Conservation (phyloP, 345 rosid genomes). For the Mercurialis annua region DNA sequence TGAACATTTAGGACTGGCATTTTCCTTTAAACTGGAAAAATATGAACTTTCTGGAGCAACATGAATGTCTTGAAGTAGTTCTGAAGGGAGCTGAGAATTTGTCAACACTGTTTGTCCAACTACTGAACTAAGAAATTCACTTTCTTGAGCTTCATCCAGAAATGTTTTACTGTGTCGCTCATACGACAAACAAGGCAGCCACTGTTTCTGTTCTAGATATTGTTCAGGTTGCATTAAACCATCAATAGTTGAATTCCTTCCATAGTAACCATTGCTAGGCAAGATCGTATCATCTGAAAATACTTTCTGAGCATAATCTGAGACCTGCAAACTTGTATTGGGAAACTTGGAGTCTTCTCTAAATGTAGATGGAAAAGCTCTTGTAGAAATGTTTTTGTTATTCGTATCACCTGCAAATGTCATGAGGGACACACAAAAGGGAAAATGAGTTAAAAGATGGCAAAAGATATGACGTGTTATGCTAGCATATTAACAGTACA, state of each 20-base stretch:
- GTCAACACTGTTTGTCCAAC: slow-evolving; percentile 6
- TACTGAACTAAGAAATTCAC: neutral
- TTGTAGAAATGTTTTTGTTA: neutral
- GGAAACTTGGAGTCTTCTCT: slow-evolving; percentile 5
- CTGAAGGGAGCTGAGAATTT: slow-evolving; percentile 25
- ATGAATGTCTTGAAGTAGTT: slow-evolving; percentile 7
- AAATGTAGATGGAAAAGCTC: neutral
- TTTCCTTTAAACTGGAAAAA: slow-evolving; percentile 1
- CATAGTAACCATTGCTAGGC: neutral
- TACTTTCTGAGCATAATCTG: slow-evolving; percentile 3
- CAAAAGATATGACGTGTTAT: neutral
- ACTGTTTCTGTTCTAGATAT: slow-evolving; percentile 12
- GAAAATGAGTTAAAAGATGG: neutral
- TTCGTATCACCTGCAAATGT: slow-evolving; percentile 10
- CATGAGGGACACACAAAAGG: neutral
- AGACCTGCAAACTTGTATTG: slow-evolving; percentile 14
- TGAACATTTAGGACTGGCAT: neutral
- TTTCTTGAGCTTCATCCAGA: slow-evolving; percentile 10
- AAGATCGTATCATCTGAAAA: slow-evolving; percentile 14
- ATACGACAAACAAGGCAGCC: slow-evolving; percentile 16
- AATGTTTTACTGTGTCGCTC: slow-evolving; percentile 7
- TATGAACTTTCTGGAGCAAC: slow-evolving; percentile 11
- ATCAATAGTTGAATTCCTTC: slow-evolving; percentile 9
- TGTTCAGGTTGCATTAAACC: slow-evolving; percentile 7
- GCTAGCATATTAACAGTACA: neutral